These are phyloP conservation scores for Blumeria hordei DNA, from an alignment of 2,329 filamentous ascomycete genomes.

Conservation along the genomic window DNA sequence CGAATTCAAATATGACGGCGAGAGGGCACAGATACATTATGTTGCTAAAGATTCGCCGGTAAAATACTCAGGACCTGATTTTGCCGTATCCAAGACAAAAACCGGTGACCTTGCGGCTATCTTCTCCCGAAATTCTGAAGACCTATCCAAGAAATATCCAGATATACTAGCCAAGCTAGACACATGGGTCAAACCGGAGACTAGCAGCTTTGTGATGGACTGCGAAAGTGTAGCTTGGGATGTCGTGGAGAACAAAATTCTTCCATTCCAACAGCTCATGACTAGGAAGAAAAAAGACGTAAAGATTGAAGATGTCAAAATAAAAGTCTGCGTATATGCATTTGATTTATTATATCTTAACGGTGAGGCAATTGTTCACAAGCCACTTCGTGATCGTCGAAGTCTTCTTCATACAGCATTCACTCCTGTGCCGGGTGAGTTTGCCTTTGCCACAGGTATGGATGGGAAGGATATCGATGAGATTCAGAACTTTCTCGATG, in stretches of 20 bases:
- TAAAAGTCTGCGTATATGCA: conserved; percentile 92
- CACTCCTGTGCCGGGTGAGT: conserved; percentile 61
- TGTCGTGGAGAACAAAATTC: conserved; percentile 73
- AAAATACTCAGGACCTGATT: conserved; percentile 37
- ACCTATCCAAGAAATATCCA: conserved; percentile 90
- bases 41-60: conserved; percentile 57
- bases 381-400: conserved; percentile 61
- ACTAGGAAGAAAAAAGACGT: conserved; percentile 95
- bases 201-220: conserved; percentile 91
- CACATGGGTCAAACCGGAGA: conserved; percentile 71
- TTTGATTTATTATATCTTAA: conserved; percentile 91
- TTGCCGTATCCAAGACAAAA: conserved; percentile 30
- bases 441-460: conserved; percentile 68
- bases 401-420: conserved; percentile 54
- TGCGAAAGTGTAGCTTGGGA: conserved; percentile 98
- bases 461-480: conserved; percentile 77
- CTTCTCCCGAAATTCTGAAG: conserved; percentile 93
- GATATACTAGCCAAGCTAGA: conserved; percentile 77
- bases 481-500: conserved; percentile 78
- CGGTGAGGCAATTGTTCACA: conserved; percentile 71
- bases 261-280: conserved; percentile 97
- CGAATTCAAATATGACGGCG: conserved; percentile 97
- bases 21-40: conserved; percentile 95
- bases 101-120: conserved; percentile 55
- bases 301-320: conserved; percentile 80